A percentile compares a stretch with the other conserved stretches of the same genome.
Evolutionary conservation across 176 grass and related monocot species (phyloP).

Genomic region (Otatea glauca): DNA sequence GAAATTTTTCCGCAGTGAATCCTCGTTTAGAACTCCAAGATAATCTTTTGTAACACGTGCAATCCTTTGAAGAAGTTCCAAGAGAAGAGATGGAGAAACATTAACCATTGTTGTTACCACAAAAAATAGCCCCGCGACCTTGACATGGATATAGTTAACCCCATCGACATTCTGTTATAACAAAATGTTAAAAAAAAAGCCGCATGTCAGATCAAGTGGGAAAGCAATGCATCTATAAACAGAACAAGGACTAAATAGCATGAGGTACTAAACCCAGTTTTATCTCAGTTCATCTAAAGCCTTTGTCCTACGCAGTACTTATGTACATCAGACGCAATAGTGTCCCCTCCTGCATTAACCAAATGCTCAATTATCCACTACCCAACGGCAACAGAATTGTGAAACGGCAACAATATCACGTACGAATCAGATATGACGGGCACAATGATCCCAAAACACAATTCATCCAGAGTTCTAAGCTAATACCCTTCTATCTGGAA

Average conservation of each 20-base stretch:
- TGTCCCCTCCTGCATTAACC: background rate
- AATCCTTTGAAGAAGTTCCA: slow-evolving; percentile 99
- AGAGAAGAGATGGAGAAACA: slow-evolving; percentile 90
- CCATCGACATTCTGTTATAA: slow-evolving; percentile 89
- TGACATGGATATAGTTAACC: slow-evolving; percentile 98
- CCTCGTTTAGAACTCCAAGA: slow-evolving; percentile 90
- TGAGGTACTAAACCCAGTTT: background rate
- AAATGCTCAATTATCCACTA: background rate
- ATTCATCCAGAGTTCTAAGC: background rate
- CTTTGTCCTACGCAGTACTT: background rate
- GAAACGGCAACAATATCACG: background rate
- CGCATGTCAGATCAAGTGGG: slow-evolving; percentile 22
- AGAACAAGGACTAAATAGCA: slow-evolving; percentile 15
- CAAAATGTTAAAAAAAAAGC: slow-evolving; percentile 31
- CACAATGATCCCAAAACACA: background rate
- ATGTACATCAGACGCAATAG: background rate
- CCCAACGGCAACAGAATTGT: background rate
- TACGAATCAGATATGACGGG: background rate
- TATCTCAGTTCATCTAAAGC: background rate
- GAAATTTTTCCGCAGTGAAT: slow-evolving; percentile 92
- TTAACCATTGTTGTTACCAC: slow-evolving; percentile 97
- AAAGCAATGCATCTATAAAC: slow-evolving; percentile 19
- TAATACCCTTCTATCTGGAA: background rate
- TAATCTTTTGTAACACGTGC: slow-evolving; percentile 98
- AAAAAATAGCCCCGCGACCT: slow-evolving; percentile 90